Evolutionary conservation across 2,329 filamentous ascomycete genomes (phyloP).

Genomic region (Eutypa lata): DNA sequence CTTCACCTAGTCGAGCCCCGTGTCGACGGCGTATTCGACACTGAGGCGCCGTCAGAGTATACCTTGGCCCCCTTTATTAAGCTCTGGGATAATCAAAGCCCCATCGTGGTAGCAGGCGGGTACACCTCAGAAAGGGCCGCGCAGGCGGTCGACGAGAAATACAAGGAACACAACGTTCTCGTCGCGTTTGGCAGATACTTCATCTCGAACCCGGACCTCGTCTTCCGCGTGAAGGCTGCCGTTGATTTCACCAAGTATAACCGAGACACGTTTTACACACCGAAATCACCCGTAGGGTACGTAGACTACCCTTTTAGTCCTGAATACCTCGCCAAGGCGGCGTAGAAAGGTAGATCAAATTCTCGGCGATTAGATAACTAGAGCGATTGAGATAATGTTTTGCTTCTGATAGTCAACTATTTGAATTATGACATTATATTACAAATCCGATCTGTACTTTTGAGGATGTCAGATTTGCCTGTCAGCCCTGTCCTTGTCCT

Average conservation of each 20-base stretch:
- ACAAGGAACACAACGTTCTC: slow-evolving; percentile 38
- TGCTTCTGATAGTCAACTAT: no score
- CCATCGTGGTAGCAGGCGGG: slow-evolving; percentile 46
- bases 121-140: slow-evolving; percentile 34
- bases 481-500: no score
- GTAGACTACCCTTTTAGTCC: slow-evolving; percentile 17
- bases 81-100: slow-evolving; percentile 40
- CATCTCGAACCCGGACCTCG: slow-evolving; percentile 46
- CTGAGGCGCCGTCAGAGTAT: slow-evolving; percentile 32
- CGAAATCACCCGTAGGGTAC: slow-evolving; percentile 15
- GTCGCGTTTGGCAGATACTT: slow-evolving; percentile 48
- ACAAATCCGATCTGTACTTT: no score
- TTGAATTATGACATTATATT: no score
- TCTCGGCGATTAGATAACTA: not conserved
- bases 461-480: no score
- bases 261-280: slow-evolving; percentile 40
- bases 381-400: not conserved
- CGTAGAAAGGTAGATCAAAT: not conserved
- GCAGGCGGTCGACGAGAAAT: slow-evolving; percentile 35
- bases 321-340: not conserved
- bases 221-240: slow-evolving; percentile 39
- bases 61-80: slow-evolving; percentile 42
- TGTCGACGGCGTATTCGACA: slow-evolving; percentile 36
- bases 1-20: slow-evolving; percentile 56
- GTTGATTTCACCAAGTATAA: slow-evolving; percentile 42